phyloP scores from a whole-genome alignment of 1,139 yeast genomes.

The Blastobotrys apis region DNA sequence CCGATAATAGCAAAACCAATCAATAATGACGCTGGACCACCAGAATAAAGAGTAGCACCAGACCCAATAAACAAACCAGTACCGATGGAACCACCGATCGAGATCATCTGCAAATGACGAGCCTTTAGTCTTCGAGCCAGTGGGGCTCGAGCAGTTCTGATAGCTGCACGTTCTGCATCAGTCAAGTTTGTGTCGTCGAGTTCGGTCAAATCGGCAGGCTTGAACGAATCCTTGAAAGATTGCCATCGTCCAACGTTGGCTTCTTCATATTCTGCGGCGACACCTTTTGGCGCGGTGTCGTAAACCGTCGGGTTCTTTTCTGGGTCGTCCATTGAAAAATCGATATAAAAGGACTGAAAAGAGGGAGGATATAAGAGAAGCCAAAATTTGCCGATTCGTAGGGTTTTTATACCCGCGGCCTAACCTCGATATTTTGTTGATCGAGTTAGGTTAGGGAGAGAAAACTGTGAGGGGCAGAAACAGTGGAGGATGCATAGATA shows the following conservation, averaged over 20 bases:
- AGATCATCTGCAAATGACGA: slow-evolving; percentile 62
- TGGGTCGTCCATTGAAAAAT: too few relatives aligned
- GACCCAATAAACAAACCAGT: slow-evolving; percentile 74
- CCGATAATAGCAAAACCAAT: slow-evolving; percentile 68
- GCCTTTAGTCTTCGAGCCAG: slow-evolving; percentile 42
- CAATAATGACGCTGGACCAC: slow-evolving; percentile 80
- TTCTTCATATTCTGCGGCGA: too few relatives aligned
- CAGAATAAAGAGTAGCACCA: slow-evolving; percentile 59
- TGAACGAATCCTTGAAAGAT: slow-evolving; percentile 30
- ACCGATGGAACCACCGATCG: slow-evolving; percentile 83
- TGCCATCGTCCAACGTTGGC: slow-evolving; percentile 20
- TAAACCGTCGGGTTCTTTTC: too few relatives aligned
- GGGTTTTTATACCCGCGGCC: too few relatives aligned
- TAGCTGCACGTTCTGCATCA: slow-evolving; percentile 28
- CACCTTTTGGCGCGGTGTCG: too few relatives aligned
- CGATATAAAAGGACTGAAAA: too few relatives aligned
- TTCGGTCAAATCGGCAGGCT: slow-evolving; percentile 25
- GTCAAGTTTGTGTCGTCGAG: slow-evolving; percentile 25
- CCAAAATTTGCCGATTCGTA: too few relatives aligned
- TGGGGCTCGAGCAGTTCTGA: slow-evolving; percentile 36
- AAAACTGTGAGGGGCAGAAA: too few relatives aligned
- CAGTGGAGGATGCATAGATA: too few relatives aligned
- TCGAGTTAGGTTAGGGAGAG: too few relatives aligned
- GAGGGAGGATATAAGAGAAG: too few relatives aligned
- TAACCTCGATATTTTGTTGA: too few relatives aligned